Evolutionary conservation across 371 early-diverging fungal species (phyloP).

Genomic region (Zancudomyces culisetae): DNA sequence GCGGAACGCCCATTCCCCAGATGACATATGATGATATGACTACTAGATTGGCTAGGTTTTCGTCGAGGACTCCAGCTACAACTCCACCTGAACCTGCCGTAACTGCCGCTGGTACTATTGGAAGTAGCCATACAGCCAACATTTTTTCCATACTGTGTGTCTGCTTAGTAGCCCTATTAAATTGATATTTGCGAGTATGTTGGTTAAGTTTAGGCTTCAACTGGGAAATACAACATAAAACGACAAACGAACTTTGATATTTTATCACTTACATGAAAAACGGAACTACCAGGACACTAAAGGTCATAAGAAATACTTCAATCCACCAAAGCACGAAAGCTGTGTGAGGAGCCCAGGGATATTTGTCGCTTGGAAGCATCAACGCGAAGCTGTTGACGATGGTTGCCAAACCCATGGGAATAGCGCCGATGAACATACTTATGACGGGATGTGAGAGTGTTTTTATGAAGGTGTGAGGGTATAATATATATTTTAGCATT

Average conservation of each 20-base stretch:
- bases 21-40: constrained; percentile 24
- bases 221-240: too few species aligned
- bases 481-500: constrained; percentile 11
- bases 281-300: constrained; percentile 20
- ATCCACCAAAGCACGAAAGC: constrained; percentile 25
- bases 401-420: constrained; percentile 31
- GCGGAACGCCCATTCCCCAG: constrained; percentile 26
- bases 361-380: constrained; percentile 6
- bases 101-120: constrained; percentile 28
- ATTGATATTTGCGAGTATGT: too few species aligned
- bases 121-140: constrained; percentile 27
- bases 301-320: constrained; percentile 14
- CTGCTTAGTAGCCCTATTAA: constrained; percentile 17
- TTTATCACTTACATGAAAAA: constrained; percentile 12
- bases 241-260: too few species aligned
- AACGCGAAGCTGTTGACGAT: constrained; percentile 14
- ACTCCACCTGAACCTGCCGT: constrained; percentile 25
- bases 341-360: constrained; percentile 20
- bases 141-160: constrained; percentile 21
- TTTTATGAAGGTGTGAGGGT: constrained; percentile 19
- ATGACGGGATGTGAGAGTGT: constrained; percentile 25
- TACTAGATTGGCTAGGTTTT: constrained; percentile 10
- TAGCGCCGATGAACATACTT: constrained; percentile 26
- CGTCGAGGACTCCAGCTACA: constrained; percentile 16
- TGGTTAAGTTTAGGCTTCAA: too few species aligned